Base-by-base conservation (phyloP, 805 yeast genomes). In the Peterozyma xylosa region DNA sequence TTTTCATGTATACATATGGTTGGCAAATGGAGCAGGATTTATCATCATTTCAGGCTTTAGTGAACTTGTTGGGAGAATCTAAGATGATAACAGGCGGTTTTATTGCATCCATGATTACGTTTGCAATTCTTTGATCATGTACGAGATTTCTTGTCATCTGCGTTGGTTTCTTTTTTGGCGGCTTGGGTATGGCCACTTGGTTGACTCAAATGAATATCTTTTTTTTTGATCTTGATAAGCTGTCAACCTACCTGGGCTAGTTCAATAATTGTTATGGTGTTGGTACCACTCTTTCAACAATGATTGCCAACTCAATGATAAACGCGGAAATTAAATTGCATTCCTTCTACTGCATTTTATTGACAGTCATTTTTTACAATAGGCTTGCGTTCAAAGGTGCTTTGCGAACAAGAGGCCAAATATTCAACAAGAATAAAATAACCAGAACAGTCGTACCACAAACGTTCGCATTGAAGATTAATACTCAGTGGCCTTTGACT, bases 261-360 rank as follows among this genome's bases (percentile, higher is more conserved):
- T 64, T 75, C 46, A 91, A 85, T 62, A 90, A 86, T 1, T 55
- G 68, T 13, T 85, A 83, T 58, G 95, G 95, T 1, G 51, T 78
- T 2, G 89, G 90, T 2, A 86, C 89, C 1, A 78, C 86, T 39
- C 49, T 80, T 1, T 72, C 87, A 2, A 90, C 95, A 2, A 70
- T 86, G 16, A 56, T 80, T 32, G 80, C 82, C 3, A 76, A 86
- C 0, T 60, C 70, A 1, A 66, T 81, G 70, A 69, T 76, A n/a
- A 64, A 69, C 37, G 48, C 55, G 0, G 79, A 77, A 3, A 55
- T 70, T 13, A 49, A 52, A 43, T 82, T 86, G 87, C 66, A 76
- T 53, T 66, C 53, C 45, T 76, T 63, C 57, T 82, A 68, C 52
- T 59, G 71, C n/a, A 66, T 80, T 14, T 56, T 78, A 36, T 56